Base-by-base conservation (phyloP, 2,329 filamentous ascomycete species). In the Claviceps pazoutovae region DNA sequence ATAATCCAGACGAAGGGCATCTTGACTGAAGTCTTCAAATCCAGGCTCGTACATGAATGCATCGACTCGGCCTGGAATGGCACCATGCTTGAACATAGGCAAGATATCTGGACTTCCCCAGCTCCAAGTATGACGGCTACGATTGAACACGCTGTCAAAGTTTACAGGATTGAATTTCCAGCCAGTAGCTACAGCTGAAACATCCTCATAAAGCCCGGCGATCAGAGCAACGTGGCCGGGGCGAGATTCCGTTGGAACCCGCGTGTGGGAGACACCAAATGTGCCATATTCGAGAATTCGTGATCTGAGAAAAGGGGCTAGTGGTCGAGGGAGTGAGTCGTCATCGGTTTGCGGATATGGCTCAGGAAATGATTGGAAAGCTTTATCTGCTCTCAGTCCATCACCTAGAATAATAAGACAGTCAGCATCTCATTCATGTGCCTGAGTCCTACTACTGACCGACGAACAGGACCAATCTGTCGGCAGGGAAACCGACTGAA, bases 141-240 rank as follows among this genome's bases (percentile, higher is more conserved):
- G 82, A 66, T 98, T 98, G 78, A 98, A 98, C 11, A 98, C 89
- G 62, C 91, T 97, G 71, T 98, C 93, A 62, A 98, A 98, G 64
- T 97, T 86, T 62, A 98, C 93, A 0, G 93, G 93, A 64, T 98
- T 98, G 59, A 96, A 72, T 70, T 98, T 97, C 93, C 93, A 98
- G 16, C 93, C 93, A 1, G 94, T 98, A 34, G 86, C 95, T 19
- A 98, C 93, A 2, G 93, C 86, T 37, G 93, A 97, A 1, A 98
- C 93, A 73, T 98, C 93, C 68, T 98, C 93, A 65, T 98, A 98
- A 39, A 98, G 71, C 4, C 93, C 93, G 6, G 93, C 93, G 61
- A 98, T 98, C 51, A 98, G 78, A 38, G 93, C 94, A 53, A 98
- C 93, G 73, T 98, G 93, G 16, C 93, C 93, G 0, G 93, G 93